Percentiles rank a stretch among this genome's conserved stretches.
These are phyloP conservation scores for Pluteus cervinus DNA, from an alignment of 768 basidiomycete genomes.

Conservation along the genomic window DNA sequence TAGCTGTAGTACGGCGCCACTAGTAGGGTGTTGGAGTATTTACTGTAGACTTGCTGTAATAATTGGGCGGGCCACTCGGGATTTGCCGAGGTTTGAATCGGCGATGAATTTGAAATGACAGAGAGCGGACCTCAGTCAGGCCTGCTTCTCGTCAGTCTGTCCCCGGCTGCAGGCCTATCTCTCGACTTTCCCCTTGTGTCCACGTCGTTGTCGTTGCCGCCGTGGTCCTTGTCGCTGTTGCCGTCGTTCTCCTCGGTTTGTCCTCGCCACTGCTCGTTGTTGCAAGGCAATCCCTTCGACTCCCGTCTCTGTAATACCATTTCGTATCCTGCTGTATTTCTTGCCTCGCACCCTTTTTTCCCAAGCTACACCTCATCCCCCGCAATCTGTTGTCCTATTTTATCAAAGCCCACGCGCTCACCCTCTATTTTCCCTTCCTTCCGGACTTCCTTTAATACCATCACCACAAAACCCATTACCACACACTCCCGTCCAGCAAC, in stretches of 20 bases:
- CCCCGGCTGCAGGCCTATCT: slow-evolving; percentile 12
- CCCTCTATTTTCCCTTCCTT: slow-evolving; percentile 5
- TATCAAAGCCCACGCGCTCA: slow-evolving; percentile 3
- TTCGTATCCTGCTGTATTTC: slow-evolving; percentile 4
- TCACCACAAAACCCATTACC: too few relatives aligned
- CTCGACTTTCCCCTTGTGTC: slow-evolving; percentile 11
- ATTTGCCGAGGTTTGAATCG: slow-evolving; percentile 27
- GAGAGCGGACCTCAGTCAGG: slow-evolving; percentile 12
- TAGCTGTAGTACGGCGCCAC: slow-evolving; percentile 77
- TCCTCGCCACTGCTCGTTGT: background rate
- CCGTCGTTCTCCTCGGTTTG: slow-evolving; percentile 11
- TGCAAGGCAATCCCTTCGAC: background rate
- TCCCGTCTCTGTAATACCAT: too few relatives aligned
- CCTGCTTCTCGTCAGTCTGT: slow-evolving; percentile 20
- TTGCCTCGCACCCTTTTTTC: slow-evolving; percentile 9
- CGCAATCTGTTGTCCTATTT: background rate
- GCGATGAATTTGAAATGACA: slow-evolving; percentile 26
- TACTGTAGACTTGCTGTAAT: slow-evolving; percentile 4
- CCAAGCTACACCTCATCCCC: slow-evolving; percentile 5
- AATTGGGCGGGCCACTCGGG: slow-evolving; percentile 16
- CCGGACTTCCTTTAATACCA: too few relatives aligned
- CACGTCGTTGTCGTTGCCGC: slow-evolving; percentile 13
- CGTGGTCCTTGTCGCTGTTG: slow-evolving; percentile 14
- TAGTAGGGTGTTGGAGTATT: slow-evolving; percentile 16
- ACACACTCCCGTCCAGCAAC: slow-evolving; percentile 1